phyloP scores from a whole-genome alignment of 2,329 filamentous ascomycete species.

The Magnaporthiopsis incrustans region DNA sequence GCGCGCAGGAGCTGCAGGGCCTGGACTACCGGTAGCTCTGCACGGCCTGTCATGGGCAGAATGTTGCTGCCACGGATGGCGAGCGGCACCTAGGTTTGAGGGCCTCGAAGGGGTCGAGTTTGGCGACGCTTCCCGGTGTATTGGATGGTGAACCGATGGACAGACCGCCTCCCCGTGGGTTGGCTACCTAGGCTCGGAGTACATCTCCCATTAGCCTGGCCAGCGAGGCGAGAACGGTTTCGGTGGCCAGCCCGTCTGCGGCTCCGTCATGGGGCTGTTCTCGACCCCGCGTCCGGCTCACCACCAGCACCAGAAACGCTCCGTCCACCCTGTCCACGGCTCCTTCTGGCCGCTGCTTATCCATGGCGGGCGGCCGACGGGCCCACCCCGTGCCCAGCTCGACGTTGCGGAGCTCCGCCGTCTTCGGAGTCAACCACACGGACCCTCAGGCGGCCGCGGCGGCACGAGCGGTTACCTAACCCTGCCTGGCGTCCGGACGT shows the following conservation, averaged over 20 bases:
- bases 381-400: conserved; percentile 34
- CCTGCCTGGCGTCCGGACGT: conserved; percentile 35
- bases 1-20: conserved; percentile 30
- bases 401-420: conserved; percentile 45
- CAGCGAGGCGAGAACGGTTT: too few species aligned
- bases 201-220: too few species aligned
- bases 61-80: not conserved
- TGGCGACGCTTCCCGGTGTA: conserved; percentile 23
- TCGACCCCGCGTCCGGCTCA: conserved; percentile 24
- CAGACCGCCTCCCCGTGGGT: too few species aligned
- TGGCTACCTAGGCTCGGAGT: too few species aligned
- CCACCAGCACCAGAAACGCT: conserved; percentile 14
- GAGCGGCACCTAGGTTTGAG: conserved; percentile 20
- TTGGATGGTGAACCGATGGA: conserved; percentile 21
- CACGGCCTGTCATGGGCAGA: conserved; percentile 21
- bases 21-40: conserved; percentile 40
- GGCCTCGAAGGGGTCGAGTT: conserved; percentile 34
- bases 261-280: conserved; percentile 17
- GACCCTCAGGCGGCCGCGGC: conserved; percentile 37
- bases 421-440: conserved; percentile 41
- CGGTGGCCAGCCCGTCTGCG: too few species aligned
- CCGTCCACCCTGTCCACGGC: conserved; percentile 30
- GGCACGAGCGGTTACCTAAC: conserved; percentile 47
- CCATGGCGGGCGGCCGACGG: conserved; percentile 48
- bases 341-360: conserved; percentile 43